Base-by-base conservation (phyloP, 441 rosid species). In the Croton setiger region DNA sequence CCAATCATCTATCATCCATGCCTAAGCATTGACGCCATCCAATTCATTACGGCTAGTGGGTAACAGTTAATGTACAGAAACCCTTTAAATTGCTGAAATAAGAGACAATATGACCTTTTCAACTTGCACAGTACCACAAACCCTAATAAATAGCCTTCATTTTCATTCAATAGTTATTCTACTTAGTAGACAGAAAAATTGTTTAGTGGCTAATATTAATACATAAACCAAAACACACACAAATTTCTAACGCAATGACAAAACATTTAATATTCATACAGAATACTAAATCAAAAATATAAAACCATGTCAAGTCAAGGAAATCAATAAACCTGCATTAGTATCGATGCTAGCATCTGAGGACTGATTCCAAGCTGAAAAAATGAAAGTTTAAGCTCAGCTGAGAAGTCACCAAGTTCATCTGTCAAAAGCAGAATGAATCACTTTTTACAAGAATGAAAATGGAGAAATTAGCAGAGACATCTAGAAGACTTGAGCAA, bases 361-460 rank as follows among this genome's bases (percentile, higher is more conserved):
- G 98, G 98, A 81, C 95, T 91, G 78, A 91, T 91, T 64, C 98
- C 98, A 76, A 93, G 98, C 87, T 91, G 98, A 72, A 93, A 93
- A 70, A 89, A 76, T 0, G 97, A 93, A 78, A 93, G 86, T 82
- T 93, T 93, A 65, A 93, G 86, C 80, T 86, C 91, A 60, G 93
- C 74, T 69, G 91, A 76, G 72, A 89, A 83, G 72, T 88, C 95
- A 68, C 93, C 98, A 65, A 93, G 81, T 56, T 93, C 96, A 81
- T 93, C 98, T 89, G 82, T 74, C 77, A 77, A 75, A 77, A 70
- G 20, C 33, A 72, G 64, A 59, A 47, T 23, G 56, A 59, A 55
- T 53, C 11, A 66, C 56, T 58, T 14, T 7, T 27, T 18, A 18
- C 12, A 36, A 63, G 47, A 51, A 31, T 27, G 36, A 64, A 64